Evolutionary conservation across 2,329 filamentous ascomycete species (phyloP).

Genomic region (Diplodia mutila): DNA sequence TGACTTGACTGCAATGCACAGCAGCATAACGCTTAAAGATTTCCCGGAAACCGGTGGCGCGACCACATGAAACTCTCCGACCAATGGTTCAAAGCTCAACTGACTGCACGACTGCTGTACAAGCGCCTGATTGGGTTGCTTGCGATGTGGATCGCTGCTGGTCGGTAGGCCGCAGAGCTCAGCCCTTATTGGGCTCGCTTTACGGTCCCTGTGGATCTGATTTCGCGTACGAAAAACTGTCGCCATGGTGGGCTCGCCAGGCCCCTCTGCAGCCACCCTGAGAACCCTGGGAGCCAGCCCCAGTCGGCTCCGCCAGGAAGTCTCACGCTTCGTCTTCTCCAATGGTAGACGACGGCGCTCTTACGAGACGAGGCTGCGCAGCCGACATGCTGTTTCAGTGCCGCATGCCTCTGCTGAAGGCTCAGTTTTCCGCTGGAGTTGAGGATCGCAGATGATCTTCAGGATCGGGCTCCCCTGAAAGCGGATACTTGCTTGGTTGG

Average conservation of each 20-base stretch:
- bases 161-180: slow-evolving; percentile 5
- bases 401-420: not conserved
- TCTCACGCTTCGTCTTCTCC: slow-evolving; percentile 2
- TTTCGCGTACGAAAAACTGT: not conserved
- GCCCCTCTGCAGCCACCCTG: slow-evolving; percentile 19
- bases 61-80: slow-evolving; percentile 12
- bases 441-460: not conserved
- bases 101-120: slow-evolving; percentile 4
- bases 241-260: slow-evolving; percentile 9
- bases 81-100: slow-evolving; percentile 7
- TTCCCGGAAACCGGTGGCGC: slow-evolving; percentile 5
- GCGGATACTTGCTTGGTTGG: slow-evolving; percentile 9
- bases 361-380: not conserved
- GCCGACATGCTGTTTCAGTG: slow-evolving; percentile 5
- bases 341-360: not conserved
- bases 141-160: slow-evolving; percentile 5
- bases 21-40: slow-evolving; percentile 9
- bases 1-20: slow-evolving; percentile 20
- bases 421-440: not conserved
- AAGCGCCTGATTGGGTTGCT: slow-evolving; percentile 20
- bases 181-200: slow-evolving; percentile 22
- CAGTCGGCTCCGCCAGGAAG: not conserved
- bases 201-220: slow-evolving; percentile 5
- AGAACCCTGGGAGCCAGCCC: not conserved
- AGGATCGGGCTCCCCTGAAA: not conserved